phyloP scores from a whole-genome alignment of 2,329 filamentous ascomycete species.

The Pezicula neosporulosa region DNA sequence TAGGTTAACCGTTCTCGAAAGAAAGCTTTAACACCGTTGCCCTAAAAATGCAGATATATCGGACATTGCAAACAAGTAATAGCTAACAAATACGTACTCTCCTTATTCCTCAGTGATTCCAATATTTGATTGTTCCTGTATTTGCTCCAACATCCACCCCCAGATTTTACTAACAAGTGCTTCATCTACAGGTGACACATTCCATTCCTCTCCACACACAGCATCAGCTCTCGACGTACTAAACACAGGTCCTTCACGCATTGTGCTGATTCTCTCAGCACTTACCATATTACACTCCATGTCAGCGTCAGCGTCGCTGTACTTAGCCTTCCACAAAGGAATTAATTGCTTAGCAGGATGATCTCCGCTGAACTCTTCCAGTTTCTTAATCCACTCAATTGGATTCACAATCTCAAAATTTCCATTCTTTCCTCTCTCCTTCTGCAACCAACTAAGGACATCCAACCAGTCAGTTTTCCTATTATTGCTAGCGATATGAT shows the following conservation, averaged over 20 bases:
- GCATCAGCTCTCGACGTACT: neutral
- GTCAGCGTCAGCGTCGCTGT: slow-evolving; percentile 19
- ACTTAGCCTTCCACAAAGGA: slow-evolving; percentile 45
- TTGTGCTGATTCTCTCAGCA: slow-evolving; percentile 28
- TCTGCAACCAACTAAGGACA: slow-evolving; percentile 40
- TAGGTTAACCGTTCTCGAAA: too few relatives aligned
- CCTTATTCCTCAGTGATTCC: too few relatives aligned
- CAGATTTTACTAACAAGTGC: slow-evolving; percentile 39
- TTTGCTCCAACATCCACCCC: slow-evolving; percentile 16
- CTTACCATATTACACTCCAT: neutral
- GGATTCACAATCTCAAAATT: slow-evolving; percentile 39
- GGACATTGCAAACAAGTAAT: too few relatives aligned
- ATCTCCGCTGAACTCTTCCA: slow-evolving; percentile 21
- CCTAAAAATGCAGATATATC: too few relatives aligned
- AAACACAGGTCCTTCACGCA: slow-evolving; percentile 29
- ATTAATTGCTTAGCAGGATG: slow-evolving; percentile 41
- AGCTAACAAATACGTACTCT: too few relatives aligned
- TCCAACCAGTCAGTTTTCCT: slow-evolving; percentile 38
- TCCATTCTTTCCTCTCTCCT: slow-evolving; percentile 1
- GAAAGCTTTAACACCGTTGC: too few relatives aligned
- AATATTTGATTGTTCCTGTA: neutral
- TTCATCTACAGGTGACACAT: slow-evolving; percentile 37
- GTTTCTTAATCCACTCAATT: slow-evolving; percentile 33
- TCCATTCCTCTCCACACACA: slow-evolving; percentile 1
- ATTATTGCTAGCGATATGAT: slow-evolving; percentile 47